phyloP scores from a whole-genome alignment of 192 early-diverging fungal genomes.

The Backusella tarrabulga region DNA sequence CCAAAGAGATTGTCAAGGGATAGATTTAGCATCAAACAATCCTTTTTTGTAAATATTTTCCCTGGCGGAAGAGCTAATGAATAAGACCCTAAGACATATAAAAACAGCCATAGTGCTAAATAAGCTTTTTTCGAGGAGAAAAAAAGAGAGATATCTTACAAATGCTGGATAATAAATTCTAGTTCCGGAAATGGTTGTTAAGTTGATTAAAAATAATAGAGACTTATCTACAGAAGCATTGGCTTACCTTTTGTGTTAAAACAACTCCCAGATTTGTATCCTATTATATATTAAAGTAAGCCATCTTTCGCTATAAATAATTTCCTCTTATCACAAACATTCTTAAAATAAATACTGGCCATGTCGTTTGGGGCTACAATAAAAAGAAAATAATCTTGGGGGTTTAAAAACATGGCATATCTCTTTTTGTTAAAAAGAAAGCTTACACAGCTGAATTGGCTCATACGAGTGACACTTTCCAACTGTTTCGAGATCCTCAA shows the following conservation, averaged over 20 bases:
- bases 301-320: not conserved
- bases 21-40: slow-evolving; percentile 35
- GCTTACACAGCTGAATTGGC: slow-evolving; percentile 7
- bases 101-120: not conserved
- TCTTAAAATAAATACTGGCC: slow-evolving; percentile 24
- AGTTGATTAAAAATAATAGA: not conserved
- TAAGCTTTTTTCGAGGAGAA: not conserved
- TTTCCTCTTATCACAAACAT: not conserved
- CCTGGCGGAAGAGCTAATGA: slow-evolving; percentile 28
- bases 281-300: not conserved
- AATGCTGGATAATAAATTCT: slow-evolving; percentile 11
- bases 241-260: slow-evolving; percentile 36
- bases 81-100: slow-evolving; percentile 28
- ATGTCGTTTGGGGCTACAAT: slow-evolving; percentile 29
- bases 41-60: slow-evolving; percentile 29
- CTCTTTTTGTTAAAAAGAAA: not conserved
- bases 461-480: slow-evolving; percentile 3
- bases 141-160: not conserved
- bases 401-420: not conserved
- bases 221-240: not conserved
- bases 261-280: slow-evolving; percentile 19
- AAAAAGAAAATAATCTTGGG: not conserved
- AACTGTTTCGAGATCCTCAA: slow-evolving; percentile 15
- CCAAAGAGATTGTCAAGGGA: slow-evolving; percentile 35
- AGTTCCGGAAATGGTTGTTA: too few relatives aligned